Conservation (phyloP, 192 early-diverging fungal genomes). For the Paraglomus occultum region DNA sequence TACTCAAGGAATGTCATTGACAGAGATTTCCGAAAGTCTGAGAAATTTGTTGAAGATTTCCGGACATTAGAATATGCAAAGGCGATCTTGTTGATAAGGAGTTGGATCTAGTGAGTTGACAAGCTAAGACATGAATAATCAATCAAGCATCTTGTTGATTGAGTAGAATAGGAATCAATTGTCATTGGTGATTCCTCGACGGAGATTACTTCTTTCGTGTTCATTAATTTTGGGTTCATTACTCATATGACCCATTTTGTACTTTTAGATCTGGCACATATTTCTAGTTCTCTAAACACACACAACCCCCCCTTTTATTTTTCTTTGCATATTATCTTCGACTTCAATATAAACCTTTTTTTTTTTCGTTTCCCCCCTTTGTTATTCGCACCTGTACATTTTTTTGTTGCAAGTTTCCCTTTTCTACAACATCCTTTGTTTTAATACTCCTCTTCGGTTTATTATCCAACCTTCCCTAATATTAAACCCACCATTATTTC, state of each 20-base stretch:
- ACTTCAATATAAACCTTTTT: conserved; percentile 15
- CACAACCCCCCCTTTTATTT: not conserved
- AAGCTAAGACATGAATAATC: conserved; percentile 4
- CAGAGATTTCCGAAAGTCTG: conserved; percentile 49
- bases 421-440: conserved; percentile 21
- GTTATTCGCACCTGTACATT: conserved; percentile 30
- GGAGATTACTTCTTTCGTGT: not conserved
- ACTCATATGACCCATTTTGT: not conserved
- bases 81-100: not conserved
- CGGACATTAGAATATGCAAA: conserved; percentile 32
- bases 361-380: conserved; percentile 24
- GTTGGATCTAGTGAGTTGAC: not conserved
- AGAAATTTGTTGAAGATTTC: conserved; percentile 52
- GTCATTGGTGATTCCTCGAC: conserved; percentile 33
- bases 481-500: conserved; percentile 27
- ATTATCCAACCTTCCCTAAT: conserved; percentile 28
- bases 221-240: conserved; percentile 3
- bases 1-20: conserved; percentile 31
- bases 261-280: conserved; percentile 12
- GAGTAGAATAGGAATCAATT: conserved; percentile 31
- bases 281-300: conserved; percentile 7
- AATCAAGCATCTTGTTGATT: conserved; percentile 9
- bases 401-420: conserved; percentile 32
- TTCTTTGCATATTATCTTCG: conserved; percentile 1
- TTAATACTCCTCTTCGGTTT: conserved; percentile 23